Evolutionary conservation across 164 flowering plant species (phyloP), one percentile per base, ranked within the genome.

Genomic region (Berberis vulgaris): DNA sequence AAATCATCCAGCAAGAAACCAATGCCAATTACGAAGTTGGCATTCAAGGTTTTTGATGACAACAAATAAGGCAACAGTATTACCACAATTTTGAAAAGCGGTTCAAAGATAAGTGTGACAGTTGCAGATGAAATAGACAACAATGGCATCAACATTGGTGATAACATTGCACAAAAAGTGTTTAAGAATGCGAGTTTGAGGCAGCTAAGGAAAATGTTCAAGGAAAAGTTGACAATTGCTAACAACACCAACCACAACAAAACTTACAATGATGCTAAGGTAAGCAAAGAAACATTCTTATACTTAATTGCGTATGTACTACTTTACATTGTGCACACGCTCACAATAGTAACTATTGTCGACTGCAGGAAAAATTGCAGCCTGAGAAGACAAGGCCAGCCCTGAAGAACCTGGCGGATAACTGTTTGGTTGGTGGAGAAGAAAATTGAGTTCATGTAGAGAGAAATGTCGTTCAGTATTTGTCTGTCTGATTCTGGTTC

Each of bases 51-150:
- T 55, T 56, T 69, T 6, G 74, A 65, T 3, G 63, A 59, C 57
- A 58, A 75, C 74, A 72, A 72, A 70, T 80, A 79, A 71, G 73
- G 72, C 52, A 73, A 61, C 65, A 59, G 57, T 7, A 61, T 59
- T 40, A 70, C 59, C 1, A 65, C 43, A 41, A 52, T 60, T 41
- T 41, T 67, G 54, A 69, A 50, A 47, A 39, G 5, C 13, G 13
- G 26, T 26, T 26, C 26, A 26, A 26, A 26, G 26, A 26, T 26
- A 26, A 26, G 13, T 26, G 1, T 43, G 40, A 45, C 7, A 45
- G 61, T 41, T 40, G 54, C 45, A 12, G 67, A 57, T 45, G 67
- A 57, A 42, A 65, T 56, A 38, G 67, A 57, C 61, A 56, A 65
- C 54, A 72, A 26, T 41, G n/a, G 43, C 26, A 26, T 26, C n/a